Base-by-base conservation (phyloP, 1,284 basidiomycete species). In the Boletus semigastroideus region DNA sequence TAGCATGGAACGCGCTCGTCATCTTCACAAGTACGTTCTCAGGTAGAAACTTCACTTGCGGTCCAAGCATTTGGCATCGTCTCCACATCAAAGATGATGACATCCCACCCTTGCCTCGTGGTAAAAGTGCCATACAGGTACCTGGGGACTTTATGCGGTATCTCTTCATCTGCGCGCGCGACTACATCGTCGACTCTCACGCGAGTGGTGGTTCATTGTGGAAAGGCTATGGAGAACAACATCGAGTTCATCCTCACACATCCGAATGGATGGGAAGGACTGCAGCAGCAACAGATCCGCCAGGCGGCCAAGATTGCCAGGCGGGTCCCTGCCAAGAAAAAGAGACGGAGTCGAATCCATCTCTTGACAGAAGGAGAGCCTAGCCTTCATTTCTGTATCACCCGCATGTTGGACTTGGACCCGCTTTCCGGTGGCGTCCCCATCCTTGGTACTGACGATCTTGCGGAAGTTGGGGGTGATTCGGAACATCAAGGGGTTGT, bases 21-120 rank as follows among this genome's bases (percentile, higher is more conserved):
- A 8, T 12, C n/a, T 38, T 58, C 6, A 63, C 38, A 20, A 20
- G 7, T 25, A 45, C 16, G 9, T 0, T 25, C 5, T 22, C 19
- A 84, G 82, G 82, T 84, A 82, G 70, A 83, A 84, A 55, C 67
- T 84, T 1, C 74, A 82, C 55, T 61, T 84, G 14, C 74, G 77
- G 5, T 71, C 78, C 4, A 57, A 61, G 25, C 64, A 68, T 10
- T 53, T 72, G 44, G 55, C 52, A 44, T 55, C 57, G 25, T 52
- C 56, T n/a, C 27, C 59, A 63, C 43, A 61, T 65, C 46, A 60
- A 56, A 16, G 49, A 61, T 28, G 46, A 55, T 1, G 59, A 70
- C 7, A 66, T 81, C 10, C 75, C 74, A 0, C 70, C 75, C 3
- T 70, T 84, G 1, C 82, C 82, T 0, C 52, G 51, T 1, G 64